phyloP scores from a whole-genome alignment of 192 early-diverging fungal genomes.

The Paraglomus occultum region DNA sequence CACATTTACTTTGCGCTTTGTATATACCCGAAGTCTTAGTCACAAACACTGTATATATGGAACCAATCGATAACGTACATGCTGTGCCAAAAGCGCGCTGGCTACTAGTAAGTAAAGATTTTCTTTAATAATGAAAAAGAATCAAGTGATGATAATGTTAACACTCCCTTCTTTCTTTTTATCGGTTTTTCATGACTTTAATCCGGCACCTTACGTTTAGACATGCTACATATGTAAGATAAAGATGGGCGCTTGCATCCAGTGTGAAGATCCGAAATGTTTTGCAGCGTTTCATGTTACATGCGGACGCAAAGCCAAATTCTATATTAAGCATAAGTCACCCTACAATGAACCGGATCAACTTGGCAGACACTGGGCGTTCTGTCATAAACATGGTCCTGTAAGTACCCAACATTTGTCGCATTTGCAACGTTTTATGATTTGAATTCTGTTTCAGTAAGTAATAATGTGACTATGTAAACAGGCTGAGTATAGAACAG shows the following conservation, averaged over 20 bases:
- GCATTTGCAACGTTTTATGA: constrained; percentile 27
- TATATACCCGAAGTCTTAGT: constrained; percentile 96
- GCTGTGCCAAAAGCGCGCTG: constrained; percentile 87
- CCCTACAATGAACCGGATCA: constrained; percentile 56
- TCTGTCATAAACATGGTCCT: constrained; percentile 92
- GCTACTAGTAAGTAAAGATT: constrained; percentile 55
- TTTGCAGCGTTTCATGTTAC: constrained; percentile 90
- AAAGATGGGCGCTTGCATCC: constrained; percentile 87
- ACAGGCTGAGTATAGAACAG: no score
- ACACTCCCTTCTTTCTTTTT: constrained; percentile 1
- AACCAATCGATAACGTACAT: constrained; percentile 92
- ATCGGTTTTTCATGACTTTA: constrained; percentile 9
- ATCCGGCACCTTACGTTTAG: constrained; percentile 7
- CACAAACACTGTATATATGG: constrained; percentile 93
- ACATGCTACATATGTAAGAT: constrained; percentile 87
- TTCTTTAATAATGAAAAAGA: constrained; percentile 20
- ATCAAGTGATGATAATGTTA: constrained; percentile 19
- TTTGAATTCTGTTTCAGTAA: constrained; percentile 28
- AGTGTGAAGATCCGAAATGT: constrained; percentile 89
- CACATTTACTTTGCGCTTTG: constrained; percentile 90
- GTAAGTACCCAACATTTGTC: constrained; percentile 47
- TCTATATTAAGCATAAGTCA: constrained; percentile 83
- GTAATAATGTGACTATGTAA: not conserved
- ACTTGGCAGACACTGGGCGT: constrained; percentile 60
- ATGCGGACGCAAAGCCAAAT: constrained; percentile 83